phyloP scores from a whole-genome alignment of 1,139 yeast genomes.

The Candida albicans region DNA sequence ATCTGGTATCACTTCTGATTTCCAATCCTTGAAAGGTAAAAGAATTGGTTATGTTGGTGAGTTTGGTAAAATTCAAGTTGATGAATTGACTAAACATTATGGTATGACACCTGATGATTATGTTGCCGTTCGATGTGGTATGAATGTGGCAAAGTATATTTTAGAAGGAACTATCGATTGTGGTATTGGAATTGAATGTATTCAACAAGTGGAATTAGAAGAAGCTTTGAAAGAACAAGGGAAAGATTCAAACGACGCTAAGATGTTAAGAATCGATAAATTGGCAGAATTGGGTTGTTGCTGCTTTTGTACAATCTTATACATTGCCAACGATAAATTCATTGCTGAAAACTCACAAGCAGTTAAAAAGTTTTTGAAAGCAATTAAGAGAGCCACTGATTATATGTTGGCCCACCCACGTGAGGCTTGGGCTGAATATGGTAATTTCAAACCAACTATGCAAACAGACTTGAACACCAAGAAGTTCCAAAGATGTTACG shows the following conservation, averaged over 20 bases:
- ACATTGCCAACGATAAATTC: constrained; percentile 54
- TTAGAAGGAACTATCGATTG: constrained; percentile 58
- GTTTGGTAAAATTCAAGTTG: constrained; percentile 59
- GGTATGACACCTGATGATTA: constrained; percentile 58
- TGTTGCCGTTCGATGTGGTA: constrained; percentile 61
- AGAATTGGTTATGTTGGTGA: constrained; percentile 59
- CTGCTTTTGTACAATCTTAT: constrained; percentile 58
- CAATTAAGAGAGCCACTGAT: constrained; percentile 52
- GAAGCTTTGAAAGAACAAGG: constrained; percentile 48
- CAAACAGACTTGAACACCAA: constrained; percentile 40
- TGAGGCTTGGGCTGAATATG: constrained; percentile 48
- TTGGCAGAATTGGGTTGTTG: constrained; percentile 61
- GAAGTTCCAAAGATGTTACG: constrained; percentile 55
- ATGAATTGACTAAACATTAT: constrained; percentile 54
- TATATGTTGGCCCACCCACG: constrained; percentile 44
- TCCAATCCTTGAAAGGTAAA: constrained; percentile 53
- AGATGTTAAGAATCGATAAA: constrained; percentile 57
- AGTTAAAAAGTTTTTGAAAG: constrained; percentile 44
- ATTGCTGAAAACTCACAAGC: constrained; percentile 51
- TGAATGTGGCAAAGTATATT: constrained; percentile 59
- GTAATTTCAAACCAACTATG: constrained; percentile 51
- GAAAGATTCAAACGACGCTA: constrained; percentile 47
- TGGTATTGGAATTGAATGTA: constrained; percentile 60
- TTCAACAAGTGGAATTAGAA: constrained; percentile 59
- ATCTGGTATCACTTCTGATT: constrained; percentile 52